Conservation (phyloP, 768 basidiomycete species). For the Lactarius tabidus region DNA sequence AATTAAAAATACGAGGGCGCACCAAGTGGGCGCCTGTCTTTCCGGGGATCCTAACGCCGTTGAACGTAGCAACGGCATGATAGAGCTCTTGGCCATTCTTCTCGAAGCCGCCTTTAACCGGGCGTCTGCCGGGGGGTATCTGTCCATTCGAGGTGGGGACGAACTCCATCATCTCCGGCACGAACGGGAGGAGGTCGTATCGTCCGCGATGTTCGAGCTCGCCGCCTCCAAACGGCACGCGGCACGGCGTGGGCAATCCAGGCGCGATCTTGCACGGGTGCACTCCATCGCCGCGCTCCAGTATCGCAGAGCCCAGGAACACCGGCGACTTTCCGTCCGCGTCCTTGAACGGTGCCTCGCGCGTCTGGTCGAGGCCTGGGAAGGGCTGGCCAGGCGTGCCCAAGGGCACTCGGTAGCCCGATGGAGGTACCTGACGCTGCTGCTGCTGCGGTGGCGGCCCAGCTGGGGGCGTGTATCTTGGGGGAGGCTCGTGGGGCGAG, state of each 20-base stretch:
- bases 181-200: slow-evolving; percentile 73
- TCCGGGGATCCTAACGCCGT: slow-evolving; percentile 60
- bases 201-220: slow-evolving; percentile 62
- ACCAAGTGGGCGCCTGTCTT: slow-evolving; percentile 72
- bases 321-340: slow-evolving; percentile 53
- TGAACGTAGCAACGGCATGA: slow-evolving; percentile 55
- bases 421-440: slow-evolving; percentile 42
- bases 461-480: slow-evolving; percentile 18
- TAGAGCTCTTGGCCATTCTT: slow-evolving; percentile 61
- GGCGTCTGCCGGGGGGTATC: slow-evolving; percentile 52
- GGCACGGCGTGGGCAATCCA: slow-evolving; percentile 43
- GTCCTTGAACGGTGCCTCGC: slow-evolving; percentile 53
- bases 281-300: slow-evolving; percentile 46
- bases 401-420: slow-evolving; percentile 64
- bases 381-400: slow-evolving; percentile 39
- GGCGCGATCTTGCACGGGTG: slow-evolving; percentile 83
- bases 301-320: slow-evolving; percentile 70
- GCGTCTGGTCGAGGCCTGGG: slow-evolving; percentile 41
- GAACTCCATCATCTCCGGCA: slow-evolving; percentile 67
- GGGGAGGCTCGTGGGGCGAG: slow-evolving; percentile 13
- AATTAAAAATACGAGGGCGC: slow-evolving; percentile 34
- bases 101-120: slow-evolving; percentile 75
- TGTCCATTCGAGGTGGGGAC: slow-evolving; percentile 57
- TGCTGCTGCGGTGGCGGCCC: slow-evolving; percentile 1
- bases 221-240: slow-evolving; percentile 58